A percentile compares a stretch with the other conserved stretches of the same genome.
Conservation (phyloP, 2,329 filamentous ascomycete species). For the Talaromyces verruculosus region DNA sequence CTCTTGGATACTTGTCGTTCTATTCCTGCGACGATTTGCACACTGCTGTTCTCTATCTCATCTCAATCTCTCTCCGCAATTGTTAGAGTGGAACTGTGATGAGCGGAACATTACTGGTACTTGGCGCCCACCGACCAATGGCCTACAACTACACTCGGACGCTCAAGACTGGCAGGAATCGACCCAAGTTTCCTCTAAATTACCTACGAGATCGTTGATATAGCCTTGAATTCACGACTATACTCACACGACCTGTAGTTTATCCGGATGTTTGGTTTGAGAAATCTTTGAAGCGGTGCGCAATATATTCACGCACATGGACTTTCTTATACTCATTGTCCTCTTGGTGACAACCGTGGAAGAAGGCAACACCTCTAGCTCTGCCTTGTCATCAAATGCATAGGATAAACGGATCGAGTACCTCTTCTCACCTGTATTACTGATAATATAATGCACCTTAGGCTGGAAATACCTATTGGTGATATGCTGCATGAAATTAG, state of each 20-base stretch:
- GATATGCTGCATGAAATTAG: neutral
- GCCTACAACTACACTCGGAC: neutral
- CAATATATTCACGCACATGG: neutral
- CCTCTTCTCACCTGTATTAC: neutral
- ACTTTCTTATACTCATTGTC: neutral
- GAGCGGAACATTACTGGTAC: conserved; percentile 2
- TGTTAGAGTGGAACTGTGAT: neutral
- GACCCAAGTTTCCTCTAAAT: neutral
- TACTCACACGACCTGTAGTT: neutral
- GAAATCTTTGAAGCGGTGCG: neutral
- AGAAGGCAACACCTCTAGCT: neutral
- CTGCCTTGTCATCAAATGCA: neutral
- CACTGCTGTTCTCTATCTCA: neutral
- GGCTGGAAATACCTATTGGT: neutral
- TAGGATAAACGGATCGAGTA: neutral
- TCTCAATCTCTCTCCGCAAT: neutral
- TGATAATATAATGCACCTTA: neutral
- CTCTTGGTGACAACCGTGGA: neutral
- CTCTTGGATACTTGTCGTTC: neutral
- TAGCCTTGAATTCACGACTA: neutral
- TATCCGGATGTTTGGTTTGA: neutral
- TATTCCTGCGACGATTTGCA: neutral
- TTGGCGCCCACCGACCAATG: neutral
- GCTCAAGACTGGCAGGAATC: neutral
- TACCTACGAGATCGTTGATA: neutral